Conservation (phyloP, 2,329 filamentous ascomycete genomes). For the Paraphoma chrysanthemicola region DNA sequence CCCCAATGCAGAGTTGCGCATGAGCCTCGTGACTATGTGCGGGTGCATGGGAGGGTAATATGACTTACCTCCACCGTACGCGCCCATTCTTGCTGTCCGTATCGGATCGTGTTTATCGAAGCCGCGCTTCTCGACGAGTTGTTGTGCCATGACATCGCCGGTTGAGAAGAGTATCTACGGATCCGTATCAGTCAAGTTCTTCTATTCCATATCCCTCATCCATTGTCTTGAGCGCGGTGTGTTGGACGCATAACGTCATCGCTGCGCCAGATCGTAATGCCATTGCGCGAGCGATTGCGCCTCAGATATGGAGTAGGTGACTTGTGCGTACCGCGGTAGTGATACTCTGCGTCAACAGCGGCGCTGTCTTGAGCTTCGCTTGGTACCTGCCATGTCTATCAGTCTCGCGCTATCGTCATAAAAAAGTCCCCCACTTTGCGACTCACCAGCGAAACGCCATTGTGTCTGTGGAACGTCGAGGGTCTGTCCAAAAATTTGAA, state of each 20-base stretch:
- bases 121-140: conserved; percentile 84
- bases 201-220: not conserved
- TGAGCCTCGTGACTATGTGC: too few relatives aligned
- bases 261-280: not conserved
- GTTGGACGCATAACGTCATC: not conserved
- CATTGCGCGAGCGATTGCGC: not conserved
- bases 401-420: not conserved
- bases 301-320: not conserved
- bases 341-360: conserved; percentile 87
- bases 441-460: conserved; percentile 54
- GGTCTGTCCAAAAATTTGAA: too few relatives aligned
- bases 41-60: not conserved
- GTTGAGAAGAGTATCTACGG: conserved; percentile 82
- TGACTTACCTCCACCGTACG: conserved; percentile 76
- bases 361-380: conserved; percentile 77
- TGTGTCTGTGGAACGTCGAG: not conserved
- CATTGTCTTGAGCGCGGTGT: not conserved
- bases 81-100: conserved; percentile 78
- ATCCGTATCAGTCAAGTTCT: not conserved
- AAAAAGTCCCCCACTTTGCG: not conserved
- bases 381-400: conserved; percentile 75
- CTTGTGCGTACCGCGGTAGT: conserved; percentile 72
- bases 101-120: conserved; percentile 73
- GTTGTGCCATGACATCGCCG: conserved; percentile 90
- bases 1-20: too few relatives aligned